Evolutionary conservation across 148 eudicot species (phyloP).

Genomic region (Amaranthus palmeri): DNA sequence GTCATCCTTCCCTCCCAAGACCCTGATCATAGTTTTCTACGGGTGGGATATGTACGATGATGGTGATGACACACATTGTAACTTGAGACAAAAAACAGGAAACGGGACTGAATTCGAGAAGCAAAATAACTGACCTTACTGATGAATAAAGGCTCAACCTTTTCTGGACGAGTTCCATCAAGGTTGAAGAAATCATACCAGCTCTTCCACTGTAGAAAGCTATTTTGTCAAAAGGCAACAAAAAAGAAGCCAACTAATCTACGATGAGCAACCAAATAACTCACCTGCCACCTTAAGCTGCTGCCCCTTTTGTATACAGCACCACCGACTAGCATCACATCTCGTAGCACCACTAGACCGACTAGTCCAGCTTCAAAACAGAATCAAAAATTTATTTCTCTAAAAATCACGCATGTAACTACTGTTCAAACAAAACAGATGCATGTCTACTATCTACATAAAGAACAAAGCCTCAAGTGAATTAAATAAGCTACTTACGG

Average conservation of each 20-base stretch:
- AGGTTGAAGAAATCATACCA: conserved; percentile 83
- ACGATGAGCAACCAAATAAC: conserved; percentile 9
- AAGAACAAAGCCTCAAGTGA: conserved; percentile 10
- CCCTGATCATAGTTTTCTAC: no score
- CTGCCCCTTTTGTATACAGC: conserved; percentile 83
- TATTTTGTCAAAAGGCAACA: conserved; percentile 4
- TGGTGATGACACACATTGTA: conserved; percentile 5
- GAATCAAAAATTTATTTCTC: conserved; percentile 8
- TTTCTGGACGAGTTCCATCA: conserved; percentile 62
- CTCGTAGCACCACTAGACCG: conserved; percentile 78
- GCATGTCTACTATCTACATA: neutral
- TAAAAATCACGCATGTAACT: conserved; percentile 3
- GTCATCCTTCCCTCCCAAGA: no score
- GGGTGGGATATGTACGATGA: neutral
- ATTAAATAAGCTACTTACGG: conserved; percentile 48
- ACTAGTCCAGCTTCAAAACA: conserved; percentile 78
- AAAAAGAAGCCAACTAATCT: neutral
- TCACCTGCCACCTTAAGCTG: conserved; percentile 72
- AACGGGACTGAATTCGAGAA: neutral
- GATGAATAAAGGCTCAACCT: conserved; percentile 80
- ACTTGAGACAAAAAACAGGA: neutral
- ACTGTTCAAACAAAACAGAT: neutral
- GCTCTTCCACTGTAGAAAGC: conserved; percentile 64
- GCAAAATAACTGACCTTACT: conserved; percentile 59
- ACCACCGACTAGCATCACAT: conserved; percentile 83